Percentiles rank a stretch among this genome's conserved stretches.
Conservation (phyloP, 495 filamentous ascomycete genomes). For the Durotheca rogersii region DNA sequence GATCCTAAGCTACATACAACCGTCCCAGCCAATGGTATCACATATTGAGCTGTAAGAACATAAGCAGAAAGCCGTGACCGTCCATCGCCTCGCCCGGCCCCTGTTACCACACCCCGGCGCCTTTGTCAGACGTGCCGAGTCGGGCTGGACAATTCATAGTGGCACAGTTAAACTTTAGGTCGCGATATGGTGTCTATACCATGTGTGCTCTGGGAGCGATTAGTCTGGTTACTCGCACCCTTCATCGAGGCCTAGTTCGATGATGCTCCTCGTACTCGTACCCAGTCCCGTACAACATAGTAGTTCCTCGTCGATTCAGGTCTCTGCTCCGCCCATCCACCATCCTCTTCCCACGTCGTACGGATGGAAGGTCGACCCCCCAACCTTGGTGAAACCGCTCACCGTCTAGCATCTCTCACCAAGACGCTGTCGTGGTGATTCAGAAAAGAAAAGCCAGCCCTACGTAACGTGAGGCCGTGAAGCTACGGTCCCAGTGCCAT, state of each 20-base stretch:
- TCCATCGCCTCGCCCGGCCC: constrained; percentile 4
- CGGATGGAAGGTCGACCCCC: constrained; percentile 3
- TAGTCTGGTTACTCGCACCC: neutral
- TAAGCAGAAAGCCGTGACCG: constrained; percentile 21
- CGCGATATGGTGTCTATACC: constrained; percentile 1
- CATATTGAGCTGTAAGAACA: constrained; percentile 30
- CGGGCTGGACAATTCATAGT: constrained; percentile 4
- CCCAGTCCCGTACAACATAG: constrained; percentile 12
- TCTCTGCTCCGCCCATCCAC: constrained; percentile 1
- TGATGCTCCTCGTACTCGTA: constrained; percentile 16
- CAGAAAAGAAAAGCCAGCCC: neutral
- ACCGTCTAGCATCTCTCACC: constrained; percentile 6
- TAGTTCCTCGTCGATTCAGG: constrained; percentile 13
- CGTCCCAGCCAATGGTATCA: constrained; percentile 33
- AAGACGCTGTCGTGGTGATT: constrained; percentile 17
- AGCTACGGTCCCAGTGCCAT: neutral
- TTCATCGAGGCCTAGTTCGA: constrained; percentile 7
- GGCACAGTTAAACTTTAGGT: constrained; percentile 1
- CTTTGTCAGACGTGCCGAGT: constrained; percentile 6
- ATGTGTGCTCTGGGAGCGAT: constrained; percentile 5
- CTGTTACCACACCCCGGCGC: constrained; percentile 16
- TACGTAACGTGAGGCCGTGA: neutral
- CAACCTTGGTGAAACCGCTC: constrained; percentile 6
- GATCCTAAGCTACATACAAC: constrained; percentile 41
- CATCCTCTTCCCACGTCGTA: constrained; percentile 5